Conservation (phyloP, 2,329 filamentous ascomycete species). For the Phialocephala sp. region DNA sequence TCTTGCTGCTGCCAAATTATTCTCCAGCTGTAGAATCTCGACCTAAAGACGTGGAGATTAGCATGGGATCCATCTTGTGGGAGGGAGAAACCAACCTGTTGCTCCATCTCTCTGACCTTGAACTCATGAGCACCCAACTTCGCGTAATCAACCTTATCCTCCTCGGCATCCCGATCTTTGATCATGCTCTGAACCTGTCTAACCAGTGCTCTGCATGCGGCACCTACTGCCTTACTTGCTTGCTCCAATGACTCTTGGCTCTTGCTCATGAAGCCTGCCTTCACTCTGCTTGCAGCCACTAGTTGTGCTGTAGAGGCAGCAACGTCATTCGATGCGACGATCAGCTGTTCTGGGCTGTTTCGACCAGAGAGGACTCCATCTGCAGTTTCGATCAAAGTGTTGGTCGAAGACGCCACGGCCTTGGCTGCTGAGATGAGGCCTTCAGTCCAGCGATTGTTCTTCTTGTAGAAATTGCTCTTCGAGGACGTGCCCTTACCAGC, state of each 20-base stretch:
- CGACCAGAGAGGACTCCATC: conserved; percentile 92
- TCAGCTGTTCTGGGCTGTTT: conserved; percentile 95
- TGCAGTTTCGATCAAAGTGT: conserved; percentile 95
- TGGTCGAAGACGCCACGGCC: conserved; percentile 91
- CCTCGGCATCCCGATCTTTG: conserved; percentile 80
- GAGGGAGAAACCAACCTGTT: conserved; percentile 72
- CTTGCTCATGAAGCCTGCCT: conserved; percentile 98
- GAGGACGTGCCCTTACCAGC: conserved; percentile 88
- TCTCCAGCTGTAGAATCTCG: conserved; percentile 95
- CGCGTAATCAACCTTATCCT: conserved; percentile 85
- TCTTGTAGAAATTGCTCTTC: conserved; percentile 97
- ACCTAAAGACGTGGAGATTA: conserved; percentile 62
- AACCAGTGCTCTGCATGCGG: conserved; percentile 85
- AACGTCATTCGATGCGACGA: conserved; percentile 96
- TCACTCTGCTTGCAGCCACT: conserved; percentile 92
- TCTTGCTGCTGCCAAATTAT: conserved; percentile 77
- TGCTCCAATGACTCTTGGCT: conserved; percentile 90
- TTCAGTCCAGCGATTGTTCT: conserved; percentile 99
- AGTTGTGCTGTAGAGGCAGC: conserved; percentile 96
- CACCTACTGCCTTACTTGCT: conserved; percentile 90
- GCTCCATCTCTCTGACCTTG: conserved; percentile 99
- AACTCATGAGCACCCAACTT: conserved; percentile 94
- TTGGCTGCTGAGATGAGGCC: conserved; percentile 97
- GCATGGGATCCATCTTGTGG: conserved; percentile 6
- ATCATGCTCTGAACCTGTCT: conserved; percentile 95